A percentile compares a stretch with the other conserved stretches of the same genome.
Conservation (phyloP, 148 eudicot species). For the Persicaria tinctoria region DNA sequence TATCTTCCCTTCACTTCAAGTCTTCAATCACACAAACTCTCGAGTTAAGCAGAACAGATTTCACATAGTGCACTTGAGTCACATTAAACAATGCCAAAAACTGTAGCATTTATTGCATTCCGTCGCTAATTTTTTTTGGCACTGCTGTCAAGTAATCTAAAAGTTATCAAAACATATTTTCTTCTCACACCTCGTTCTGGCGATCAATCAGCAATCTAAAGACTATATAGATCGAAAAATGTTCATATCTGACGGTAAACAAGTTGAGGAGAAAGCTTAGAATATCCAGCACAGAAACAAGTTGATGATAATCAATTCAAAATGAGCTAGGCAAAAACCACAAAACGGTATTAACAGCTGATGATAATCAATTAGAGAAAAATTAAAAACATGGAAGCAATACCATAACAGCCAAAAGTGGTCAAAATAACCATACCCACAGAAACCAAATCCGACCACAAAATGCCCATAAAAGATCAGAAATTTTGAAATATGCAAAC, state of each 20-base stretch:
- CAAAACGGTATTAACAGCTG: not conserved
- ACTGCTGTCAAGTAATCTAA: too few species aligned
- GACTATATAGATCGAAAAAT: not conserved
- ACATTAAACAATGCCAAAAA: not conserved
- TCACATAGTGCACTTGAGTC: not conserved
- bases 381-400: not conserved
- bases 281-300: too few species aligned
- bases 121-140: too few species aligned
- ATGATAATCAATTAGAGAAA: not conserved
- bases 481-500: slow-evolving; percentile 21
- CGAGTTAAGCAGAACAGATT: not conserved
- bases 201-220: not conserved
- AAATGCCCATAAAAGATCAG: not conserved
- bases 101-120: not conserved
- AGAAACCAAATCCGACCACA: not conserved
- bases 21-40: not conserved
- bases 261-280: too few species aligned
- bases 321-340: not conserved
- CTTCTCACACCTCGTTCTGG: not conserved
- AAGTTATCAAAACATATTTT: not conserved
- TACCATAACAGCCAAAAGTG: not conserved
- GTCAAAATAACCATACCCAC: not conserved
- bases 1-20: not conserved
- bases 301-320: too few species aligned
- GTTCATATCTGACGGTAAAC: too few species aligned